A percentile compares a stretch with the other conserved stretches of the same genome.
Conservation (phyloP, 495 filamentous ascomycete genomes). For the Haplographium delicatum region DNA sequence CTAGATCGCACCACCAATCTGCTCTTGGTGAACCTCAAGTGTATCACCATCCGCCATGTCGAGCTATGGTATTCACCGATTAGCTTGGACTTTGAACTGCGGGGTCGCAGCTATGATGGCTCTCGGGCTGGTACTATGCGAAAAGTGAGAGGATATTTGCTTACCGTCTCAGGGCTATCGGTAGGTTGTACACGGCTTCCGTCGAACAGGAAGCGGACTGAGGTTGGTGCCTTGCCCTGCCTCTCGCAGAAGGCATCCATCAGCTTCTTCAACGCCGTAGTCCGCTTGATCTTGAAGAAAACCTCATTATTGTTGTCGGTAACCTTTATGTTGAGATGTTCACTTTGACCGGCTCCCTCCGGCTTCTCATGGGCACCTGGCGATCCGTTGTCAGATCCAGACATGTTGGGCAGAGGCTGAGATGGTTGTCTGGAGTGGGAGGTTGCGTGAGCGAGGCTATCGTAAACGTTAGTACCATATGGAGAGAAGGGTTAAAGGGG, state of each 20-base stretch:
- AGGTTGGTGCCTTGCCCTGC: constrained; percentile 78
- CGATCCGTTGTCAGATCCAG: constrained; percentile 39
- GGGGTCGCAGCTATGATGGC: too few relatives aligned
- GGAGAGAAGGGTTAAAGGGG: too few relatives aligned
- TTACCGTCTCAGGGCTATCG: constrained; percentile 88
- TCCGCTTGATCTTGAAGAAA: constrained; percentile 99
- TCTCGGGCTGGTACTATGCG: too few relatives aligned
- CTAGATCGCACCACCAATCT: constrained; percentile 64
- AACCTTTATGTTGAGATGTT: constrained; percentile 99
- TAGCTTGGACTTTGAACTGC: too few relatives aligned
- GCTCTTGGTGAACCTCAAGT: constrained; percentile 97
- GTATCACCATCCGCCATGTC: constrained; percentile 97
- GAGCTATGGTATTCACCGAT: constrained; percentile 58
- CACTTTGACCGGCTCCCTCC: constrained; percentile 39
- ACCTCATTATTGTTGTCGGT: constrained; percentile 99
- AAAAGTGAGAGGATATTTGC: constrained; percentile 33
- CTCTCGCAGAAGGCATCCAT: constrained; percentile 99
- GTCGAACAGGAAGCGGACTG: constrained; percentile 94
- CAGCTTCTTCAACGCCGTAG: constrained; percentile 90
- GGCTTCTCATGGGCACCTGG: constrained; percentile 55
- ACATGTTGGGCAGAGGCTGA: constrained; percentile 22
- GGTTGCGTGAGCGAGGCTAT: constrained; percentile 22
- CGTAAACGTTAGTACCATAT: constrained; percentile 10
- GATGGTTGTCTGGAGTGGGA: constrained; percentile 3
- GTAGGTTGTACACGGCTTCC: constrained; percentile 81